Conservation (phyloP, 2,329 filamentous ascomycete species). For the Venturia effusa region DNA sequence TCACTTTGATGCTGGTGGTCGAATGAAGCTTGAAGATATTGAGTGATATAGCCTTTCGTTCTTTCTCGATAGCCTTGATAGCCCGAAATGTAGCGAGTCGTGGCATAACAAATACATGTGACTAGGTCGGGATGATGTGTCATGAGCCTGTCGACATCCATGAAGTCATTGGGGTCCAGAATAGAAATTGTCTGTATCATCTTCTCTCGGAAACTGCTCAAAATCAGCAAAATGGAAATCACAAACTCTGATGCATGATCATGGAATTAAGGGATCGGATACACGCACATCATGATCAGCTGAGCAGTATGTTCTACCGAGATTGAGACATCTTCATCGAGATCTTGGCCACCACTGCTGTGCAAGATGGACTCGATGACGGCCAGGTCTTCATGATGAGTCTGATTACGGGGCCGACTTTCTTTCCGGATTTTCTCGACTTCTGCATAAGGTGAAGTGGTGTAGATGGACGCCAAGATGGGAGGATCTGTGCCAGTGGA, state of each 20-base stretch:
- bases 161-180: neutral
- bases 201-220: neutral
- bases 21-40: neutral
- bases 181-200: neutral
- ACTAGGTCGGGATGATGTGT: neutral
- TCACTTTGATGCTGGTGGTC: neutral
- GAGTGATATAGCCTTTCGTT: neutral
- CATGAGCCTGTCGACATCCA: neutral
- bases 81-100: neutral
- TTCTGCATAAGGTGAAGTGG: neutral
- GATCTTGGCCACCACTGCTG: neutral
- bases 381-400: constrained; percentile 1
- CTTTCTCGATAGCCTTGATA: neutral
- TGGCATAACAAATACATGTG: neutral
- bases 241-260: neutral
- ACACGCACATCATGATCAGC: neutral
- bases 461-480: neutral
- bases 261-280: neutral
- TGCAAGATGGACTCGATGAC: neutral
- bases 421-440: neutral
- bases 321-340: neutral
- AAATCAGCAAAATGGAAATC: neutral
- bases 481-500: neutral
- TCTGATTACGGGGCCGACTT: neutral
- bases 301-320: neutral